Conservation (phyloP, 768 basidiomycete species). For the Pulveroboletus frians region DNA sequence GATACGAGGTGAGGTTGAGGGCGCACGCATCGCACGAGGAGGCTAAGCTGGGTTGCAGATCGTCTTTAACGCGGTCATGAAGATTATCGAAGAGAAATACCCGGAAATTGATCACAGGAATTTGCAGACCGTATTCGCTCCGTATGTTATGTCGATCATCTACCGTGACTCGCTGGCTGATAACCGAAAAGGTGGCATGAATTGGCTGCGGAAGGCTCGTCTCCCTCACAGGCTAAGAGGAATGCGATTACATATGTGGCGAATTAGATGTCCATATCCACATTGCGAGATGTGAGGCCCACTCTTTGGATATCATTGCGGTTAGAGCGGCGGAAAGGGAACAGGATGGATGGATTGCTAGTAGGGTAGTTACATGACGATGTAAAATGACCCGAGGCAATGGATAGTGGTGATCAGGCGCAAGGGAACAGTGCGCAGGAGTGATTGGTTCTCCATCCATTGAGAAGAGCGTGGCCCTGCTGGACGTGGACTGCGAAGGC, state of each 20-base stretch:
- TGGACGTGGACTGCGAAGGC: too few species aligned
- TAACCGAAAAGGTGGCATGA: slow-evolving; percentile 20
- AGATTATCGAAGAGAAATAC: slow-evolving; percentile 50
- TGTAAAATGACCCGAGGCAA: too few species aligned
- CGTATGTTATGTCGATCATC: slow-evolving; percentile 45
- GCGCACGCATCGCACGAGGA: neutral
- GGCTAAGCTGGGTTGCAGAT: slow-evolving; percentile 38
- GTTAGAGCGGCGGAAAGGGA: too few species aligned
- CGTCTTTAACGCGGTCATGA: slow-evolving; percentile 59
- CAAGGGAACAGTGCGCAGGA: too few species aligned
- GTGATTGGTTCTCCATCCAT: too few species aligned
- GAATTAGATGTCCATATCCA: neutral
- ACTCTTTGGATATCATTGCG: too few species aligned
- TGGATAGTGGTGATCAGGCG: too few species aligned
- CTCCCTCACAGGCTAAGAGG: slow-evolving; percentile 20
- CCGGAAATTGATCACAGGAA: slow-evolving; percentile 68
- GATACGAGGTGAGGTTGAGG: slow-evolving; percentile 56
- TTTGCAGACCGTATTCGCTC: slow-evolving; percentile 52
- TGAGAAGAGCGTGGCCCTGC: too few species aligned
- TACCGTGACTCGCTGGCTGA: neutral
- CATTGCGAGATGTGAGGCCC: too few species aligned
- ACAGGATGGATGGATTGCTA: too few species aligned
- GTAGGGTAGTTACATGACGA: too few species aligned
- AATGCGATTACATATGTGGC: slow-evolving; percentile 4
- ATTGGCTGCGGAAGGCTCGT: slow-evolving; percentile 19